Conservation (phyloP, 2,329 filamentous ascomycete genomes). For the Rhexocercosporidium sp. region DNA sequence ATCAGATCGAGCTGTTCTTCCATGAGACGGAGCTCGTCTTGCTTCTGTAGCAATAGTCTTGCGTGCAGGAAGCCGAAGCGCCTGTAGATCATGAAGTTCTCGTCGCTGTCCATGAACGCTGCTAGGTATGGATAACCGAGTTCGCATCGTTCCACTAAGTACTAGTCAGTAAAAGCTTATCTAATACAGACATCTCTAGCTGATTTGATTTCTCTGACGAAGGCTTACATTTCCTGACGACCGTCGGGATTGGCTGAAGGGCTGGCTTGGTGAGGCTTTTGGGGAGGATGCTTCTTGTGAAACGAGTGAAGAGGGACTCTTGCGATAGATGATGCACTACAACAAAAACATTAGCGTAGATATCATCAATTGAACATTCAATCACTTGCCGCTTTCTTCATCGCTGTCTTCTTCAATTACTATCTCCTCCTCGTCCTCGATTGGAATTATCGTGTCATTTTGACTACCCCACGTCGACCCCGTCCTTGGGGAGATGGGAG, state of each 20-base stretch:
- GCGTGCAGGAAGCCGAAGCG: constrained; percentile 49
- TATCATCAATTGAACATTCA: neutral
- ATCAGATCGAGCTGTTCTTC: neutral
- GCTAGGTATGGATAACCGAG: constrained; percentile 47
- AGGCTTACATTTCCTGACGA: neutral
- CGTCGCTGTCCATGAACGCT: constrained; percentile 48
- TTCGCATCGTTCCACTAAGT: neutral
- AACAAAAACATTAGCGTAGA: neutral
- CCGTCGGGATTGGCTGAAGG: neutral
- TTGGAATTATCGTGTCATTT: too few species aligned
- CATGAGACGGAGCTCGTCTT: neutral
- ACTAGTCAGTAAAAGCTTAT: neutral
- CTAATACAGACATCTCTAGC: too few species aligned
- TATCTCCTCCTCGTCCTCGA: neutral
- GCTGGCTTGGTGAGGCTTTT: neutral
- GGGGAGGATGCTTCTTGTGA: neutral
- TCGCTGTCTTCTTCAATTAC: neutral
- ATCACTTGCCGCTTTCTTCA: neutral
- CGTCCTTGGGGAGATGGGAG: too few species aligned
- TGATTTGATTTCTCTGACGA: too few species aligned
- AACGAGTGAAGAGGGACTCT: neutral
- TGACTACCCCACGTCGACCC: too few species aligned
- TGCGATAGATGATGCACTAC: neutral
- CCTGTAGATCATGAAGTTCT: constrained; percentile 49
- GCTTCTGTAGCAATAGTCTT: constrained; percentile 39